Evolutionary conservation across 345 rosid species (phyloP).

Genomic region (Citrus mangshanensis): DNA sequence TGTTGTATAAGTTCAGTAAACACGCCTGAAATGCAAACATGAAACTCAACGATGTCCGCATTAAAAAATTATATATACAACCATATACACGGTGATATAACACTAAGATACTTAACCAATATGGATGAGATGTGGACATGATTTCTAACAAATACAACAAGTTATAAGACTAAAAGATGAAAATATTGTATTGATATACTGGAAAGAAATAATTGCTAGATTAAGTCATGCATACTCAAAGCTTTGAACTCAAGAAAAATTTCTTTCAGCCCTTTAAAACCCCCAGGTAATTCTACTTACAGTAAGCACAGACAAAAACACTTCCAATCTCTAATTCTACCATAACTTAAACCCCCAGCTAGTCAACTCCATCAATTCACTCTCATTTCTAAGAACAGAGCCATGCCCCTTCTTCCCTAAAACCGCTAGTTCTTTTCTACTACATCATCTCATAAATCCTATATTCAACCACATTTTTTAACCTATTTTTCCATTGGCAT

Average conservation of each 20-base stretch:
- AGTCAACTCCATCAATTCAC: neutral
- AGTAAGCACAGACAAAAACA: neutral
- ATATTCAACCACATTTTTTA: neutral
- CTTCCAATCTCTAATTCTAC: neutral
- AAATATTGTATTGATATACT: neutral
- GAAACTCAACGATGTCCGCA: neutral
- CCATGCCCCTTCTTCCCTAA: neutral
- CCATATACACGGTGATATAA: neutral
- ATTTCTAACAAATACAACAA: neutral
- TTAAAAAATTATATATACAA: neutral
- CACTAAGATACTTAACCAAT: neutral
- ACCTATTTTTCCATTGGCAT: neutral
- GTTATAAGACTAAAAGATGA: neutral
- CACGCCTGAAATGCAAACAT: slow-evolving; percentile 61
- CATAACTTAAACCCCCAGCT: neutral
- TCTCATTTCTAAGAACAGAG: too few relatives aligned
- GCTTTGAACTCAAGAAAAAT: neutral
- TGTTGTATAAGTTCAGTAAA: slow-evolving; percentile 98
- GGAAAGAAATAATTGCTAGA: neutral
- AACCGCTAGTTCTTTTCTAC: neutral
- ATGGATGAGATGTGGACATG: neutral
- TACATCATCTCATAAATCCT: neutral
- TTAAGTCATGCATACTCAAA: neutral
- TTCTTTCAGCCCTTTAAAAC: neutral
- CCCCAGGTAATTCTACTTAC: neutral